These are phyloP conservation scores for Dactylellina sp. DNA, from an alignment of 2,329 filamentous ascomycete species.

Conservation along the genomic window DNA sequence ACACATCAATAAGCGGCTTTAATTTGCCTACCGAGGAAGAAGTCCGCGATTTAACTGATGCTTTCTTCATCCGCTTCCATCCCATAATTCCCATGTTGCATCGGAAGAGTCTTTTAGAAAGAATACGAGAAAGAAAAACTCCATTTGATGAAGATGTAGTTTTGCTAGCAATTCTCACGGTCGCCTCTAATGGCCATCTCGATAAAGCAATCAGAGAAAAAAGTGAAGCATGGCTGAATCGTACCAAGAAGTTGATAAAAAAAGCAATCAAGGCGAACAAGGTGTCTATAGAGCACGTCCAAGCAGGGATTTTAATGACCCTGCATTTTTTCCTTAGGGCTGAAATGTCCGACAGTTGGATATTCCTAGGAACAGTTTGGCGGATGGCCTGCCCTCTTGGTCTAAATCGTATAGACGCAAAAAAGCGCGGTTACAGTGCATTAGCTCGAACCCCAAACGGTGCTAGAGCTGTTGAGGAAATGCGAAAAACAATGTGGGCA, in stretches of 20 bases:
- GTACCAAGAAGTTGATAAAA: conserved; percentile 12
- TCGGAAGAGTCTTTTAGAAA: conserved; percentile 17
- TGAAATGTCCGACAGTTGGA: conserved; percentile 35
- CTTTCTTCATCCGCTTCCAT: conserved; percentile 28
- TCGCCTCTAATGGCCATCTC: conserved; percentile 21
- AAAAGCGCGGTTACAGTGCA: conserved; percentile 10
- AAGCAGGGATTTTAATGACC: conserved; percentile 31
- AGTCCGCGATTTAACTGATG: conserved; percentile 7
- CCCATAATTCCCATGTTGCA: conserved; percentile 23
- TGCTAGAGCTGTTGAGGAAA: conserved; percentile 21
- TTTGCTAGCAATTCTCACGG: conserved; percentile 4
- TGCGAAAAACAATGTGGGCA: conserved; percentile 28
- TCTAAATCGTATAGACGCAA: conserved; percentile 28
- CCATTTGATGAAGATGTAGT: conserved; percentile 17
- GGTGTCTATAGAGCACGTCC: conserved; percentile 15
- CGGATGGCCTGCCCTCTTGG: conserved; percentile 31
- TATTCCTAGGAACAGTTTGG: conserved; percentile 28
- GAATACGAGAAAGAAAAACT: conserved; percentile 5
- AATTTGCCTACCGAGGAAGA: conserved; percentile 9
- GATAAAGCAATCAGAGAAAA: conserved; percentile 6
- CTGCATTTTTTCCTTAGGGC: conserved; percentile 26
- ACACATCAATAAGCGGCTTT: background rate
- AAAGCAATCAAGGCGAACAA: conserved; percentile 18
- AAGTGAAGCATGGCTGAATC: conserved; percentile 10
- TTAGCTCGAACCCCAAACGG: background rate